These are phyloP conservation scores for Arabidopsis hybrid DNA, from an alignment of 441 rosid species.

Conservation along the genomic window DNA sequence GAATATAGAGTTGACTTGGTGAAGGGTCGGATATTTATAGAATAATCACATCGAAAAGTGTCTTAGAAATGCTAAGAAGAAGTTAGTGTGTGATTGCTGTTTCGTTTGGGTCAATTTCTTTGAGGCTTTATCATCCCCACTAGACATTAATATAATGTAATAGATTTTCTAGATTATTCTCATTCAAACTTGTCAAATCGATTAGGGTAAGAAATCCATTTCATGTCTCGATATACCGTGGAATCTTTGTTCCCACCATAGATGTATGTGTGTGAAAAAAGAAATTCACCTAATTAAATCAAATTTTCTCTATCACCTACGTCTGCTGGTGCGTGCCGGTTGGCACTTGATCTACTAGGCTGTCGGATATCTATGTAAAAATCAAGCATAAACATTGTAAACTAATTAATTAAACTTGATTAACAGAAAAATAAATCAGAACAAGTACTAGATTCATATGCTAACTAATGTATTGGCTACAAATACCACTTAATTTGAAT, in stretches of 20 bases:
- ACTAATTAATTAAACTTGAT: too few relatives aligned
- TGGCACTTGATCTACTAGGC: neutral
- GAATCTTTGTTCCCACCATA: conserved; percentile 25
- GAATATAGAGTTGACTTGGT: conserved; percentile 37
- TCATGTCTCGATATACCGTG: conserved; percentile 26
- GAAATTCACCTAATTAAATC: conserved; percentile 16
- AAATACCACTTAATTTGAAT: too few relatives aligned
- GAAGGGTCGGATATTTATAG: conserved; percentile 25
- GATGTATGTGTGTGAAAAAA: neutral
- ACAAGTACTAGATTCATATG: too few relatives aligned
- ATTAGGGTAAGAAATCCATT: conserved; percentile 41
- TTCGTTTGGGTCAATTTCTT: conserved; percentile 36
- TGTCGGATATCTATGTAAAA: conserved; percentile 9
- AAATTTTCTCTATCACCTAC: conserved; percentile 19
- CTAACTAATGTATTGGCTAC: too few relatives aligned
- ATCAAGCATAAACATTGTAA: neutral
- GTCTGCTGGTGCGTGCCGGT: conserved; percentile 10
- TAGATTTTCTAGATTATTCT: conserved; percentile 26
- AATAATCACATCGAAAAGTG: conserved; percentile 31
- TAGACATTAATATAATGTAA: conserved; percentile 27
- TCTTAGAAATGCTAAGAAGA: conserved; percentile 24
- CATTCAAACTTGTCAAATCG: conserved; percentile 41
- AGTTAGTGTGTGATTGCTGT: conserved; percentile 31
- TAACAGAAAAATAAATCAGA: too few relatives aligned
- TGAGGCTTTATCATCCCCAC: conserved; percentile 40